Evolutionary conservation across 257 asterid species (phyloP), one percentile per base, ranked within the genome.

Genomic region (Solanum chilense): DNA sequence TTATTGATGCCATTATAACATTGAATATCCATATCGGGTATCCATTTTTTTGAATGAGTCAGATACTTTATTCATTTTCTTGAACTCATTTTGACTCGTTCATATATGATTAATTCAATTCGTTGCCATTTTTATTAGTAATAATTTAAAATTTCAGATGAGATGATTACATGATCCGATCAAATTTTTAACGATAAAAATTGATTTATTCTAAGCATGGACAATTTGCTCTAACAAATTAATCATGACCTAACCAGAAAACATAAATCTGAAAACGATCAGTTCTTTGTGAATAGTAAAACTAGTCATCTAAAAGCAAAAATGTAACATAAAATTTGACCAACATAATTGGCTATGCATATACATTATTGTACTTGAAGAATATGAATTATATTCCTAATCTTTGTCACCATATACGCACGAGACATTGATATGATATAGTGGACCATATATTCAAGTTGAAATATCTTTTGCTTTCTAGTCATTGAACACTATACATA

Each of bases 401-500:
- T 25, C 86, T 88, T 77, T 66, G 74, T 41, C 71, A 47, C 70
- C 85, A 49, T 49, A 44, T 21, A 73, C 39, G 45, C 86, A 60
- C 4, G 39, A 70, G 3, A 23, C 35, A 77, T 21, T 85, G 77
- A 88, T 80, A 25, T 27, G 68, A 49, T 62, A 64, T 76, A 74
- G 91, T 75, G 91, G 91, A 62, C 88, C 86, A 23, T 62, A 0
- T 66, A 13, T 66, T 49, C 41, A 84, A 91, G 88, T 85, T 87
- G 92, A 90, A 58, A 89, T 90, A 90, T 91, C 90, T 76, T 86
- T 85, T 88, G 77, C 91, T 92, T 92, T 92, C 91, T 90, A 86
- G 93, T 92, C 94, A 92, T 88, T 89, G 88, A 91, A 90, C 94
- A 92, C 91, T 92, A 88, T 76, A 73, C 87, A 80, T 56, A 88